Conservation (phyloP, 345 rosid species). For the Physaria fendleri region DNA sequence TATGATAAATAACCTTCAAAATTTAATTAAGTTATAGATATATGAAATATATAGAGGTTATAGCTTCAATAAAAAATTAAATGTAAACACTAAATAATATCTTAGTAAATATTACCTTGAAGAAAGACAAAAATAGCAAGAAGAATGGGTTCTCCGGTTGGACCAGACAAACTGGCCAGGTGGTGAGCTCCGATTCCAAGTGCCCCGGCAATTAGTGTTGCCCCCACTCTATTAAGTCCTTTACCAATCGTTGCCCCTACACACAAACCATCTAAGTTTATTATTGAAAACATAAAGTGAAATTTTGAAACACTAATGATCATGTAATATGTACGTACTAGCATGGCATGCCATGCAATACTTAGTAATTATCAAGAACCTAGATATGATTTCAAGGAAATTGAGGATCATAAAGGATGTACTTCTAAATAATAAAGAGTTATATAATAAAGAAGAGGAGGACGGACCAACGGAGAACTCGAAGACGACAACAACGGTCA, state of each 20-base stretch:
- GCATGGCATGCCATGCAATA: slow-evolving; percentile 7
- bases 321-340: neutral
- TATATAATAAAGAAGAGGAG: neutral
- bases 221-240: slow-evolving; percentile 62
- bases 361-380: neutral
- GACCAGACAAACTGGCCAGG: slow-evolving; percentile 50
- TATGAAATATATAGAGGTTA: neutral
- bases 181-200: slow-evolving; percentile 68
- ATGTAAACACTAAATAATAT: neutral
- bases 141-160: slow-evolving; percentile 52
- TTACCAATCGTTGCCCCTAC: slow-evolving; percentile 56
- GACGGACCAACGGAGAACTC: slow-evolving; percentile 75
- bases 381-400: neutral
- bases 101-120: slow-evolving; percentile 31
- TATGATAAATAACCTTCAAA: neutral
- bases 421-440: neutral
- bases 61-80: neutral
- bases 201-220: slow-evolving; percentile 59
- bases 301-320: neutral
- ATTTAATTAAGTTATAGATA: no score
- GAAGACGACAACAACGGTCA: slow-evolving; percentile 77
- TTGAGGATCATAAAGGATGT: neutral
- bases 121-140: slow-evolving; percentile 59
- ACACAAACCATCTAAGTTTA: neutral
- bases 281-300: neutral